Evolutionary conservation across 129 eudicot species (phyloP).

Genomic region (Pseudognaphalium luteoalbum): DNA sequence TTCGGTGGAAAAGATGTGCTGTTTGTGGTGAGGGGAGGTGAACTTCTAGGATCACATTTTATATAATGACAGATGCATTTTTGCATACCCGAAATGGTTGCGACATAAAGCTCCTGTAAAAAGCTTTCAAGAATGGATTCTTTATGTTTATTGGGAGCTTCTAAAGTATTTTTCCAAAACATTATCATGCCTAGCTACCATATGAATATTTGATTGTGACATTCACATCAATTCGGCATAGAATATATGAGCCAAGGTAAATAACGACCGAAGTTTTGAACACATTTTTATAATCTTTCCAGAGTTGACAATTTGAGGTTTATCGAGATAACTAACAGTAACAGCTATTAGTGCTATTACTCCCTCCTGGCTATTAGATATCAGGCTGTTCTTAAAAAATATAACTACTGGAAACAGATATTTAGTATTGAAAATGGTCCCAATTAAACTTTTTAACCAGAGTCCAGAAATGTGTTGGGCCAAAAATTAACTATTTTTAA

Average conservation of each 20-base stretch:
- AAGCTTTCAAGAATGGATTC: conserved; percentile 18
- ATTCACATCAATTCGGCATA: conserved; percentile 8
- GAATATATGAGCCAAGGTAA: neutral
- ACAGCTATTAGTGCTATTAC: no score
- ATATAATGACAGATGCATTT: conserved; percentile 5
- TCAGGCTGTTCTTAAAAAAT: no score
- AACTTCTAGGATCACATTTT: neutral
- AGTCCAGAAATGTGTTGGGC: neutral
- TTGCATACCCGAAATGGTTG: conserved; percentile 6
- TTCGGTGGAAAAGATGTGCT: neutral
- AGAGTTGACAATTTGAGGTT: neutral
- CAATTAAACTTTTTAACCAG: no score
- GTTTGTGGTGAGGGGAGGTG: neutral
- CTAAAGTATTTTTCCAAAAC: conserved; percentile 2
- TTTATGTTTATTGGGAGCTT: conserved; percentile 4
- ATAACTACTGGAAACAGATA: no score
- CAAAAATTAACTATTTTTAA: neutral
- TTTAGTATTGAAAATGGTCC: neutral
- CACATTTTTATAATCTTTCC: neutral
- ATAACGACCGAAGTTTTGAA: neutral
- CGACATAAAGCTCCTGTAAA: conserved; percentile 1
- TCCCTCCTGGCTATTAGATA: no score
- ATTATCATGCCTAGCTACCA: neutral
- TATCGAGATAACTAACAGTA: neutral
- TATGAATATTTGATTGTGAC: neutral